Conservation (phyloP, 352 stramenopile genomes). For the Pythium aristosporum region DNA sequence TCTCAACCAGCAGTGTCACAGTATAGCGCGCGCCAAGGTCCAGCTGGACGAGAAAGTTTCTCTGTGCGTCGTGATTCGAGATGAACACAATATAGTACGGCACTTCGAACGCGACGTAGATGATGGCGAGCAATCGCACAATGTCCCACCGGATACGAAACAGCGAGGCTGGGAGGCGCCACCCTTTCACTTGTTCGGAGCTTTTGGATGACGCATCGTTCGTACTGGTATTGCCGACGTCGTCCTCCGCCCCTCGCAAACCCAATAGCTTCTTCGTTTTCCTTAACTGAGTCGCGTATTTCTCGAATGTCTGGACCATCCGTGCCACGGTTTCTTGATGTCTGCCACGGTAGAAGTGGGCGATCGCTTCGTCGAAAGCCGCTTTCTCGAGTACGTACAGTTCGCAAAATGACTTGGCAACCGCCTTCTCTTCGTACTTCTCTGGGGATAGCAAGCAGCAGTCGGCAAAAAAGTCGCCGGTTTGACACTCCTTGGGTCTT, state of each 20-base stretch:
- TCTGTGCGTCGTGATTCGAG: slow-evolving; percentile 45
- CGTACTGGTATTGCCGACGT: not conserved
- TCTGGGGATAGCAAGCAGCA: slow-evolving; percentile 55
- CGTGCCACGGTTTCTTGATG: slow-evolving; percentile 29
- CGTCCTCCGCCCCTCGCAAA: slow-evolving; percentile 33
- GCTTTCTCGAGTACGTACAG: slow-evolving; percentile 69
- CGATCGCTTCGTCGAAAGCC: slow-evolving; percentile 55
- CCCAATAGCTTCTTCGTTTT: slow-evolving; percentile 81
- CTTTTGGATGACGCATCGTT: not conserved
- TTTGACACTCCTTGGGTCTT: slow-evolving; percentile 53
- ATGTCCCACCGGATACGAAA: slow-evolving; percentile 61
- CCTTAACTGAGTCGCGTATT: slow-evolving; percentile 56
- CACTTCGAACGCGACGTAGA: slow-evolving; percentile 68
- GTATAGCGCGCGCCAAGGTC: slow-evolving; percentile 36
- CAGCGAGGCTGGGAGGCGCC: slow-evolving; percentile 45
- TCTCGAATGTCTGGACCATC: slow-evolving; percentile 52
- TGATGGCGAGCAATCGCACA: slow-evolving; percentile 35
- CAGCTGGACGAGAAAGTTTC: slow-evolving; percentile 40
- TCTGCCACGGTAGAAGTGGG: slow-evolving; percentile 47
- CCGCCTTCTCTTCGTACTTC: slow-evolving; percentile 65
- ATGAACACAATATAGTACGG: slow-evolving; percentile 72
- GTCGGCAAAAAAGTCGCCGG: slow-evolving; percentile 67
- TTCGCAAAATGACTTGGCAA: slow-evolving; percentile 82
- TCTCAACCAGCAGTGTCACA: slow-evolving; percentile 38
- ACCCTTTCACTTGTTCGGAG: slow-evolving; percentile 8